phyloP scores from a whole-genome alignment of 176 grass and related monocot genomes.

The Secale cereale region DNA sequence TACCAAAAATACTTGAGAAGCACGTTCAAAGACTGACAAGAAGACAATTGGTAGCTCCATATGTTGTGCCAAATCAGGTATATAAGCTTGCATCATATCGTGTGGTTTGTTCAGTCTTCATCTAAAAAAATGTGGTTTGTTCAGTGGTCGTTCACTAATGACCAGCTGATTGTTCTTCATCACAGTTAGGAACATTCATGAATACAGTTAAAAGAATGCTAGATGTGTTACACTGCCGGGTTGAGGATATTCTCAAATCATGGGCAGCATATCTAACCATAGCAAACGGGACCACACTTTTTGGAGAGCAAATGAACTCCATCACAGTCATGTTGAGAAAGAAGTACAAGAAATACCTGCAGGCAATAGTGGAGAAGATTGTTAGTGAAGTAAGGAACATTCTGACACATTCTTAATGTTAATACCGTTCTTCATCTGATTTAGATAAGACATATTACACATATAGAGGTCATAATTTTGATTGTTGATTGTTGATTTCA shows the following conservation, averaged over 20 bases:
- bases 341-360: conserved; percentile 89
- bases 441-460: conserved; percentile 4
- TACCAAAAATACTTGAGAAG: conserved; percentile 88
- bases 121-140: not conserved
- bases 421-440: not conserved
- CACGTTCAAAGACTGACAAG: conserved; percentile 87
- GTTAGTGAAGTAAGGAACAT: conserved; percentile 63
- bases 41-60: conserved; percentile 66
- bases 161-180: conserved; percentile 22
- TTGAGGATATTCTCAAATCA: conserved; percentile 75
- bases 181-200: conserved; percentile 92
- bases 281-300: conserved; percentile 52
- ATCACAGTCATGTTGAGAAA: conserved; percentile 85
- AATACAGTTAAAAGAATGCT: conserved; percentile 90
- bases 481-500: conserved; percentile 29
- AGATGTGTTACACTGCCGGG: conserved; percentile 76
- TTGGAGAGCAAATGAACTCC: conserved; percentile 89
- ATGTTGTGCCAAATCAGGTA: conserved; percentile 74
- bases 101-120: not conserved
- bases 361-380: conserved; percentile 85
- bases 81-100: conserved; percentile 24
- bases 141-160: not conserved
- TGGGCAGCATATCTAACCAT: conserved; percentile 80
- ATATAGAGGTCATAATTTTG: not conserved
- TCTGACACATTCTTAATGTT: not conserved